These are phyloP conservation scores for Monosporascus sp. DNA, from an alignment of 2,329 filamentous ascomycete genomes.

Conservation along the genomic window DNA sequence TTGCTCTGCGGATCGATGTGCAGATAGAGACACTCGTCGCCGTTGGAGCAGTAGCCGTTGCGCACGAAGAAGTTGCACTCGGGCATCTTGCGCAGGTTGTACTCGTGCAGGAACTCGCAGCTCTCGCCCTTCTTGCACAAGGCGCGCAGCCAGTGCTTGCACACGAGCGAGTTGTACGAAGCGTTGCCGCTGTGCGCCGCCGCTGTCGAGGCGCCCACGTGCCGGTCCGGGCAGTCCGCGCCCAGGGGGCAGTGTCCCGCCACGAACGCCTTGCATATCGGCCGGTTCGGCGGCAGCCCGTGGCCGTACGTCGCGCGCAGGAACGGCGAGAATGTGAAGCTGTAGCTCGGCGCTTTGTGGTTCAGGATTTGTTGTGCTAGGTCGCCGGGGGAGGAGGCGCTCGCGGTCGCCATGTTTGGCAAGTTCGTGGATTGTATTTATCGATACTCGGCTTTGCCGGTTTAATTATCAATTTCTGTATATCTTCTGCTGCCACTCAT, in stretches of 20 bases:
- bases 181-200: constrained; percentile 30
- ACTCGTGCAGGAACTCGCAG: constrained; percentile 98
- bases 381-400: constrained; percentile 10
- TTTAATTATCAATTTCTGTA: not conserved
- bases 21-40: constrained; percentile 91
- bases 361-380: constrained; percentile 47
- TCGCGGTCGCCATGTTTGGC: constrained; percentile 20
- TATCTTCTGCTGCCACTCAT: not conserved
- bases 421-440: constrained; percentile 11
- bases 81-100: constrained; percentile 96
- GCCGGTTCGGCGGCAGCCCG: constrained; percentile 70
- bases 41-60: constrained; percentile 92
- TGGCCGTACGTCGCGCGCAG: constrained; percentile 79
- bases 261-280: constrained; percentile 80
- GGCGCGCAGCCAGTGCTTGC: constrained; percentile 97
- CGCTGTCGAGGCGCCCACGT: constrained; percentile 44
- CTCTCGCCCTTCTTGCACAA: constrained; percentile 96
- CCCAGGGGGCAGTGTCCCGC: constrained; percentile 84
- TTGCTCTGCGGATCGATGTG: constrained; percentile 81
- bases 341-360: constrained; percentile 52
- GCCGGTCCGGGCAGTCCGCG: constrained; percentile 77
- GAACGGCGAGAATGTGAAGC: constrained; percentile 82
- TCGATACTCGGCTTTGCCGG: not conserved
- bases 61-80: constrained; percentile 96
- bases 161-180: constrained; percentile 78